Percentiles rank a stretch among this genome's conserved stretches.
Evolutionary conservation across 2,329 filamentous ascomycete genomes (phyloP).

Genomic region (Rutstroemia sp.): DNA sequence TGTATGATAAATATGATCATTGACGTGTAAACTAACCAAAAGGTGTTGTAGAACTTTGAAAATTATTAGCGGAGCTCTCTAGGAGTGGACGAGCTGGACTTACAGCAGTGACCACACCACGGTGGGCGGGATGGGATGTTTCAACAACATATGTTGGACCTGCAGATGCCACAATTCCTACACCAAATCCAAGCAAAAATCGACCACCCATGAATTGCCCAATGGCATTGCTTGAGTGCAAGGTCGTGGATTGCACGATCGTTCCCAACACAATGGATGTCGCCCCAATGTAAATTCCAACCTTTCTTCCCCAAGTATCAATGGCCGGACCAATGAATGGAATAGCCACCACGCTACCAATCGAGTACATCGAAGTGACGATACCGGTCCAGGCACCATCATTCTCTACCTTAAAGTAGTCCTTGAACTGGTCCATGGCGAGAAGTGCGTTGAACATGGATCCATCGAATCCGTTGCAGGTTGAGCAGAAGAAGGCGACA

Average conservation of each 20-base stretch:
- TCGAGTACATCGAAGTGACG: constrained; percentile 43
- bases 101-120: constrained; percentile 32
- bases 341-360: constrained; percentile 40
- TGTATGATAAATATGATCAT: constrained; percentile 17
- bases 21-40: constrained; percentile 16
- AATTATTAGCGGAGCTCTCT: neutral
- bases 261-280: constrained; percentile 37
- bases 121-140: constrained; percentile 37
- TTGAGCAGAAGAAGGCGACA: constrained; percentile 40
- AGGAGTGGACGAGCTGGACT: neutral
- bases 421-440: constrained; percentile 34
- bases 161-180: constrained; percentile 37
- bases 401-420: constrained; percentile 33
- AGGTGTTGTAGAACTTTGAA: constrained; percentile 22
- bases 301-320: constrained; percentile 39
- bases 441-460: constrained; percentile 41
- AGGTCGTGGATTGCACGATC: constrained; percentile 33
- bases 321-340: constrained; percentile 39
- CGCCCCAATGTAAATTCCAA: constrained; percentile 39
- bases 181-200: constrained; percentile 52
- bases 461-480: constrained; percentile 44
- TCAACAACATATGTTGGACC: constrained; percentile 41
- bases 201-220: constrained; percentile 44
- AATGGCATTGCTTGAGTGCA: constrained; percentile 24
- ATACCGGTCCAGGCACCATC: constrained; percentile 41